phyloP scores from a whole-genome alignment of 768 basidiomycete genomes.

The Tylopilus subfusipes region DNA sequence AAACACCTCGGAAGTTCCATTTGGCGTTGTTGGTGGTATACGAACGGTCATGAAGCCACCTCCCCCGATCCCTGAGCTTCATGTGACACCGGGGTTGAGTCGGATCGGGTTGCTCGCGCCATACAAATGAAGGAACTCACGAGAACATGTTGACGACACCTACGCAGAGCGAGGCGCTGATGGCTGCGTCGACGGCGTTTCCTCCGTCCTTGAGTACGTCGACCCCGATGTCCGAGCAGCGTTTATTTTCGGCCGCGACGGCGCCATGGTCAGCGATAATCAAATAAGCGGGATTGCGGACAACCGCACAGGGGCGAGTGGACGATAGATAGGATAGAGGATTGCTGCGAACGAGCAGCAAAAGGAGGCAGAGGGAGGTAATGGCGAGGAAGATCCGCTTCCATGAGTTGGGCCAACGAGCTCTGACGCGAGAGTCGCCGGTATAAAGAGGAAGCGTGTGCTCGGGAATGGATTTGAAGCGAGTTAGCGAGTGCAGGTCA shows the following conservation, averaged over 20 bases:
- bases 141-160: slow-evolving; percentile 92
- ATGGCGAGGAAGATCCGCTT: slow-evolving; percentile 10
- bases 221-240: slow-evolving; percentile 85
- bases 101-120: background rate
- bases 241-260: slow-evolving; percentile 83
- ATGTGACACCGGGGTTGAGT: background rate
- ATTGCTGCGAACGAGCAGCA: slow-evolving; percentile 1
- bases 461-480: background rate
- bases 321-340: background rate
- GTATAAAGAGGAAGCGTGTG: slow-evolving; percentile 22
- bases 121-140: slow-evolving; percentile 38
- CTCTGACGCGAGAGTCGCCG: background rate
- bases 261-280: slow-evolving; percentile 71
- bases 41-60: slow-evolving; percentile 87
- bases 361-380: slow-evolving; percentile 12
- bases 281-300: slow-evolving; percentile 54
- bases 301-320: background rate
- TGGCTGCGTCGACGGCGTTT: slow-evolving; percentile 86
- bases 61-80: slow-evolving; percentile 79
- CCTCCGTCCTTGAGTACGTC: slow-evolving; percentile 75
- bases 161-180: slow-evolving; percentile 73
- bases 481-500: background rate
- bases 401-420: slow-evolving; percentile 7
- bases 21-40: slow-evolving; percentile 50
- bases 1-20: slow-evolving; percentile 54